Base-by-base conservation (phyloP, 176 grass and related monocot genomes). In the Carex cristatella region DNA sequence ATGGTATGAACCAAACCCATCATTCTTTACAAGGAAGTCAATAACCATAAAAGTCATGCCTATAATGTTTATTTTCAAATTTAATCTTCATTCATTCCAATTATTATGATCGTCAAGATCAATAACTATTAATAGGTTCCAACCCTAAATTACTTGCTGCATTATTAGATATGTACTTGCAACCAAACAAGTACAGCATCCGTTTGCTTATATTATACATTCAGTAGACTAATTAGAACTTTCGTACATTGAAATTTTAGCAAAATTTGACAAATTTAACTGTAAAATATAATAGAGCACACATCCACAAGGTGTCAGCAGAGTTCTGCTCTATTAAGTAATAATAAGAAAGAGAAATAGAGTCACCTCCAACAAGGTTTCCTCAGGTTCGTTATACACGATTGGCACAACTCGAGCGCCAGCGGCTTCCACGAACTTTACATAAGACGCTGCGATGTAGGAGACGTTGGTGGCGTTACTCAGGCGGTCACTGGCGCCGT, bases 341-440 rank as follows among this genome's bases (percentile, higher is more conserved):
- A 75, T 23, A 85, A 75, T 54, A 53, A 85, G 49, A 81, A 1
- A 65, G 18, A 67, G 19, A 38, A n/a, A 27, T 13, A 70, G 2
- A 15, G 9, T 71, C 40, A 98, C 92, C 82, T 97, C 83, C 56
- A 87, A 81, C 33, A 95, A 37, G 80, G 51, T 76, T 79, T 98
- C 96, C 81, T 94, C 90, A 28, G 93, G 88, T 85, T 98, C 93
- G 85, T 98, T 94, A 77, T 94, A 98, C 83, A 95, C 79, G 88
- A 98, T 81, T 54, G 93, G 93, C 65, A 98, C 84, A 70, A 98
- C 91, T 63, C 93, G 86, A 32, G 96, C 89, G 42, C 96, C 93
- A 13, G 89, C 91, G 44, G 88, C 81, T 86, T 98, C 93, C 78
- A 95, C 93, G 87, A 95, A 98, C 86, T 98, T 98, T 82, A 98